phyloP scores from a whole-genome alignment of 2,329 filamentous ascomycete genomes.

The Teratosphaeria gauchensis region DNA sequence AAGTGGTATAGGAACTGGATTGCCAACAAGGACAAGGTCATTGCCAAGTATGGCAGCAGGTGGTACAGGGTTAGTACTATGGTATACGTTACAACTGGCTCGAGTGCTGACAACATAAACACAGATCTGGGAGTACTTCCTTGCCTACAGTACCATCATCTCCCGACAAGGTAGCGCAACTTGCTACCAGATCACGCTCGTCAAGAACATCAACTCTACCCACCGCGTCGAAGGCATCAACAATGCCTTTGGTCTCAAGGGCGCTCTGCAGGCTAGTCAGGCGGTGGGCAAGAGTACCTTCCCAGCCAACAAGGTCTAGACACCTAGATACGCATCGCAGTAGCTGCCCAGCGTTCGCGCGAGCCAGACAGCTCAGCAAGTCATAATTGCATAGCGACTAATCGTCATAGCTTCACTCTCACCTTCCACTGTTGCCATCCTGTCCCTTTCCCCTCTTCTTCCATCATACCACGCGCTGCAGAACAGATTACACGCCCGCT shows the following conservation, averaged over 20 bases:
- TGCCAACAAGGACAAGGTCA: constrained; percentile 82
- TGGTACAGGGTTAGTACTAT: constrained; percentile 76
- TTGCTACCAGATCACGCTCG: constrained; percentile 76
- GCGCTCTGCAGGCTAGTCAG: constrained; percentile 48
- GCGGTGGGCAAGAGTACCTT: constrained; percentile 24
- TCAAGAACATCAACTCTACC: constrained; percentile 84
- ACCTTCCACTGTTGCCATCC: not conserved
- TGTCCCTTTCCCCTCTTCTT: not conserved
- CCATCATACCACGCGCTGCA: not conserved
- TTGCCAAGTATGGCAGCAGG: constrained; percentile 85
- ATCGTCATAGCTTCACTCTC: not conserved
- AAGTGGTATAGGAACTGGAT: constrained; percentile 99
- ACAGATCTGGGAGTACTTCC: constrained; percentile 85
- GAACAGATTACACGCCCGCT: not conserved
- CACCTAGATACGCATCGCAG: not conserved
- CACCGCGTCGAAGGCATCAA: constrained; percentile 69
- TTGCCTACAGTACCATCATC: constrained; percentile 74
- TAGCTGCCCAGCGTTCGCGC: not conserved
- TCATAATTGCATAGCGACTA: not conserved
- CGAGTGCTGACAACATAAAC: not conserved
- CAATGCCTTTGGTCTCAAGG: constrained; percentile 59
- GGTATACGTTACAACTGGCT: not conserved
- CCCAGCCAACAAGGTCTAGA: constrained; percentile 16
- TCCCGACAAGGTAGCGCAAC: constrained; percentile 76
- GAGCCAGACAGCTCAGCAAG: not conserved